A percentile compares a stretch with the other conserved stretches of the same genome.
Evolutionary conservation across 129 eudicot genomes (phyloP).

Genomic region (Tagetes erecta): DNA sequence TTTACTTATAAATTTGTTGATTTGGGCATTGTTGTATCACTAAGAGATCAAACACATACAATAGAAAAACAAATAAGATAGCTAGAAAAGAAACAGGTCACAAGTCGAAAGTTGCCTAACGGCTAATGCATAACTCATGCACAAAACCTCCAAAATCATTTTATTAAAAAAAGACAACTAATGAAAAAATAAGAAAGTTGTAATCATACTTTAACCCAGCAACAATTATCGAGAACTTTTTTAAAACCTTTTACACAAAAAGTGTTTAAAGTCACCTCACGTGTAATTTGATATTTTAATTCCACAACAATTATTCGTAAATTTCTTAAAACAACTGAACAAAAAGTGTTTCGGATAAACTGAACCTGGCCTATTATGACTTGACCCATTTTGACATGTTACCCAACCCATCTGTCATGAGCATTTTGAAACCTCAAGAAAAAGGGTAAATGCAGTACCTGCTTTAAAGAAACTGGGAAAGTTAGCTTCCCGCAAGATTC

Average conservation of each 20-base stretch:
- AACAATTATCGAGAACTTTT: no score
- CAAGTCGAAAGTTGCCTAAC: background rate
- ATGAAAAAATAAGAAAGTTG: background rate
- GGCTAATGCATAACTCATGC: background rate
- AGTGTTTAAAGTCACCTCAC: no score
- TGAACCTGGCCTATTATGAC: background rate
- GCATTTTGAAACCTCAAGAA: background rate
- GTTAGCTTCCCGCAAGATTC: conserved; percentile 86
- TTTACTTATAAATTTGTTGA: background rate
- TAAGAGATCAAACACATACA: background rate
- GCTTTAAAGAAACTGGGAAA: conserved; percentile 84
- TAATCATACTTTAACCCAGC: background rate
- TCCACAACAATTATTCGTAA: no score
- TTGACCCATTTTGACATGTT: background rate
- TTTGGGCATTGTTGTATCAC: background rate
- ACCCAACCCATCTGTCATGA: background rate
- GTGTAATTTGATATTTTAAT: no score
- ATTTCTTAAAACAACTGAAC: no score
- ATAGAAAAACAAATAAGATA: background rate
- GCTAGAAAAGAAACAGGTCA: background rate
- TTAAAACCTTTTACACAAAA: no score
- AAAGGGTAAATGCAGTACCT: conserved; percentile 56
- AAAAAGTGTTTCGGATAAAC: background rate
- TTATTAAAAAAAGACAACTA: background rate
- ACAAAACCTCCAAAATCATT: background rate